Evolutionary conservation across 305 asterid genomes (phyloP), one percentile per base, ranked within the genome.

Genomic region (Euphrasia arctica): DNA sequence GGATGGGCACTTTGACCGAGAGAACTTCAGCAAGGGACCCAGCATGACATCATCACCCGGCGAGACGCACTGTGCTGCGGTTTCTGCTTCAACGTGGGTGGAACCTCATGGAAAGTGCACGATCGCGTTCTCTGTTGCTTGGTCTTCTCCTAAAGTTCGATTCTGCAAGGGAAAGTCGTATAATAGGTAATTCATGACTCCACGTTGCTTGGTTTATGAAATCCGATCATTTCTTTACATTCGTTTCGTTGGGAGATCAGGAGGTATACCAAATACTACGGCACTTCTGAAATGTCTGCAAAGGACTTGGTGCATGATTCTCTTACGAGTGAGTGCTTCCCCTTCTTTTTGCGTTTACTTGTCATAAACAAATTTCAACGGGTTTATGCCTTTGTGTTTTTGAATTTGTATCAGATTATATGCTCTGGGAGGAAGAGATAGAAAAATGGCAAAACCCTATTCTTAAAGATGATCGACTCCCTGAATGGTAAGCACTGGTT

Each of bases 391-490:
- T 27, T 28, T 14, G 12, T 47, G 11, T 52, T 32, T 64, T 70
- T 36, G 58, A 39, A 64, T 67, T 50, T 73, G 61, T 62, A 42
- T 71, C 85, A 94, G 99, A 88, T 48, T 94, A 94, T 73, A 87
- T 69, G 86, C 66, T 83, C 56, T 94, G 99, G 99, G 99, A 94
- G 79, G 99, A 87, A 85, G 99, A 94, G 77, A 94, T 94, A 18
- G 98, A 94, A 72, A 88, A 89, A 74, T 94, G 99, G 99, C 99
- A 94, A 77, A 83, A 74, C 71, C 99, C 98, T 54, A 81, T 94
- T 67, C 99, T 94, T 48, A 80, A 73, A 64, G 95, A 94, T 71
- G 87, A 76, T 49, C 78, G 83, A 58, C 80, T 94, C 31, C 99
- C 99, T 36, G 99, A 94, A 75, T 94, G 99, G 99, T 94, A 69